These are phyloP conservation scores for Aspergillus pseudoterreus DNA, from an alignment of 2,329 filamentous ascomycete species.

Conservation along the genomic window DNA sequence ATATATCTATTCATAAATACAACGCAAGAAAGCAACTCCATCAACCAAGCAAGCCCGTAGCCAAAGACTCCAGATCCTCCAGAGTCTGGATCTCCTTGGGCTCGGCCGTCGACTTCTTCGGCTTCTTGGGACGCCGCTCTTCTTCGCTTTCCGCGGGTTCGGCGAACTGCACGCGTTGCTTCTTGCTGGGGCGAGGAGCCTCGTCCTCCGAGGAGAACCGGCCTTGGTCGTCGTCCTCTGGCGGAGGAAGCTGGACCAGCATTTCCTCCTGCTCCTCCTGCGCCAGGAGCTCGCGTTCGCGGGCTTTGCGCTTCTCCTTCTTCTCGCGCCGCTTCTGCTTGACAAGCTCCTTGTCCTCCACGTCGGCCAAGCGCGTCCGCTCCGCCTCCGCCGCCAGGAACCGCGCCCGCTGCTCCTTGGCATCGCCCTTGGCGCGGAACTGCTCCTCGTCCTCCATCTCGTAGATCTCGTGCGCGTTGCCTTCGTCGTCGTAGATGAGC, in stretches of 20 bases:
- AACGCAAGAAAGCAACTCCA: constrained; percentile 2
- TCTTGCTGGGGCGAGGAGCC: constrained; percentile 34
- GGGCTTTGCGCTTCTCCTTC: constrained; percentile 44
- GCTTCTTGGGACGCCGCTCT: constrained; percentile 22
- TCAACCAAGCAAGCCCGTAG: constrained; percentile 40
- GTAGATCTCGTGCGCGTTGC: constrained; percentile 78
- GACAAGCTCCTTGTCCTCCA: constrained; percentile 75
- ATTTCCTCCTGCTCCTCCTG: constrained; percentile 27
- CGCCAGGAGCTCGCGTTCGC: constrained; percentile 34
- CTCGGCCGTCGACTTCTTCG: constrained; percentile 19
- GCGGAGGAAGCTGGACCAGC: constrained; percentile 30
- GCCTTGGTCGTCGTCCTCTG: constrained; percentile 19
- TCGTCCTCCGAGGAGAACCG: constrained; percentile 21
- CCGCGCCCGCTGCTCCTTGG: constrained; percentile 68
- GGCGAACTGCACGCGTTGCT: constrained; percentile 38
- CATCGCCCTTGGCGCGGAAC: constrained; percentile 71
- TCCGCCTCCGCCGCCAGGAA: constrained; percentile 75
- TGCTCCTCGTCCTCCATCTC: constrained; percentile 81
- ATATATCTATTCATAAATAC: constrained; percentile 13
- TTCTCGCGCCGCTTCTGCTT: constrained; percentile 64
- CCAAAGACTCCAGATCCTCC: constrained; percentile 46
- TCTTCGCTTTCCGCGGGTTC: constrained; percentile 26
- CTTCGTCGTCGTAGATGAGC: constrained; percentile 88
- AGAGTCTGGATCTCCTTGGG: constrained; percentile 40
- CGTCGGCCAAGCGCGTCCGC: constrained; percentile 70